phyloP scores from a whole-genome alignment of 768 basidiomycete genomes.

The Tubosaeta sp. region DNA sequence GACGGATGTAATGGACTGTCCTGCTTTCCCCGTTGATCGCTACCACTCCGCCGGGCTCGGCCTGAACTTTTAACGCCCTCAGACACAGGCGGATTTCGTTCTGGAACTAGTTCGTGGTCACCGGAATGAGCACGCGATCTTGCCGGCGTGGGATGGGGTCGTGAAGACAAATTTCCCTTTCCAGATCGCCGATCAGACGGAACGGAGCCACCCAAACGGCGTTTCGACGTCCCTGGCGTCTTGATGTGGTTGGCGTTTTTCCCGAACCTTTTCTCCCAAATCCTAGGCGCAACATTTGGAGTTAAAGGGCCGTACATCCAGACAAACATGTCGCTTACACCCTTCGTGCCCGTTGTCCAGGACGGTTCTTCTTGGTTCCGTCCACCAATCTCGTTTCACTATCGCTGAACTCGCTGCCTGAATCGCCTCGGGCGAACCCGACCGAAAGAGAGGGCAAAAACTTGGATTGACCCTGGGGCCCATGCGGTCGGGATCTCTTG shows the following conservation, averaged over 20 bases:
- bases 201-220: constrained; percentile 10
- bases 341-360: constrained; percentile 90
- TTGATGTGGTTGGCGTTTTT: constrained; percentile 88
- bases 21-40: constrained; percentile 3
- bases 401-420: constrained; percentile 74
- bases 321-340: constrained; percentile 60
- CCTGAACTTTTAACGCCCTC: not conserved
- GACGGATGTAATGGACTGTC: constrained; percentile 74
- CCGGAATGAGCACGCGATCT: not conserved
- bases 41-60: not conserved
- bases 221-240: constrained; percentile 36
- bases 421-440: constrained; percentile 79
- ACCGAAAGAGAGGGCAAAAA: constrained; percentile 89
- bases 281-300: constrained; percentile 42
- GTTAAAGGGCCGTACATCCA: not conserved
- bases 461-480: constrained; percentile 37
- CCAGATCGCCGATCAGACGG: constrained; percentile 16
- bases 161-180: constrained; percentile 7
- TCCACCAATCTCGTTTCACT: constrained; percentile 53
- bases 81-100: not conserved
- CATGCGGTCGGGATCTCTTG: constrained; percentile 21
- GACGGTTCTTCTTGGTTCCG: constrained; percentile 71
- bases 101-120: not conserved
- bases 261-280: constrained; percentile 98
- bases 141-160: not conserved